These are phyloP conservation scores for Harringtonia lauricola DNA, from an alignment of 2,329 filamentous ascomycete species.

Conservation along the genomic window DNA sequence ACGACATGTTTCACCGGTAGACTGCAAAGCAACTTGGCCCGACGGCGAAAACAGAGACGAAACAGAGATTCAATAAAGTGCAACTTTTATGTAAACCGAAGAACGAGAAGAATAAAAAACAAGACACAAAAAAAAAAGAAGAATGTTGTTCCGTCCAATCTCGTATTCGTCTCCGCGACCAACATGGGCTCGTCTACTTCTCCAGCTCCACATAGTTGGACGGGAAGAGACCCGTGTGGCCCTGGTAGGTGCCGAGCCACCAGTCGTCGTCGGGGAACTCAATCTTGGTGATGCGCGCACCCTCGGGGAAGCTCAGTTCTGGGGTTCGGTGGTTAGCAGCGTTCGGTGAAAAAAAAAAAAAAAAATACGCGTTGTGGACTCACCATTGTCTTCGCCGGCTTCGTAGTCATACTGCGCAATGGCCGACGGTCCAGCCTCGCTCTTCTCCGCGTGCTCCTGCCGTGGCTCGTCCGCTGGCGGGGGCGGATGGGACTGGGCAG, in stretches of 20 bases:
- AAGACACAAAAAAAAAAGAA: neutral
- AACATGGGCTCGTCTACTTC: constrained; percentile 1
- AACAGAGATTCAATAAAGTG: neutral
- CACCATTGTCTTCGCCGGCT: constrained; percentile 86
- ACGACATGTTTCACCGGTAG: too few relatives aligned
- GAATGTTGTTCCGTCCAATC: neutral
- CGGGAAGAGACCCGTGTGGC: constrained; percentile 73
- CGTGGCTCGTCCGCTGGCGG: constrained; percentile 17
- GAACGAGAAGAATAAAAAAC: neutral
- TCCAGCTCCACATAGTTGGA: constrained; percentile 58
- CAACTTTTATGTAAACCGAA: constrained; percentile 4
- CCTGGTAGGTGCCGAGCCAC: constrained; percentile 87
- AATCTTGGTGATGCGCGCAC: constrained; percentile 68
- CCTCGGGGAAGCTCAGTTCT: constrained; percentile 77
- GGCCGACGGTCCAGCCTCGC: constrained; percentile 49
- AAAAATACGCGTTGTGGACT: too few relatives aligned
- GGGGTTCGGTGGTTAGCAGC: constrained; percentile 26
- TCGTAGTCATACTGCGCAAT: constrained; percentile 93
- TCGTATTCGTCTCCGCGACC: neutral
- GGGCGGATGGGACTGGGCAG: constrained; percentile 16
- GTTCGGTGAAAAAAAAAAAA: neutral
- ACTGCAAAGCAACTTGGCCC: neutral
- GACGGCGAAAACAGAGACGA: neutral
- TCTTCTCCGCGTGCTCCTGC: constrained; percentile 12
- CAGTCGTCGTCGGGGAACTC: constrained; percentile 98